A percentile compares a stretch with the other conserved stretches of the same genome.
phyloP scores from a whole-genome alignment of 106 monocot species.

The Dendrobium nobile region DNA sequence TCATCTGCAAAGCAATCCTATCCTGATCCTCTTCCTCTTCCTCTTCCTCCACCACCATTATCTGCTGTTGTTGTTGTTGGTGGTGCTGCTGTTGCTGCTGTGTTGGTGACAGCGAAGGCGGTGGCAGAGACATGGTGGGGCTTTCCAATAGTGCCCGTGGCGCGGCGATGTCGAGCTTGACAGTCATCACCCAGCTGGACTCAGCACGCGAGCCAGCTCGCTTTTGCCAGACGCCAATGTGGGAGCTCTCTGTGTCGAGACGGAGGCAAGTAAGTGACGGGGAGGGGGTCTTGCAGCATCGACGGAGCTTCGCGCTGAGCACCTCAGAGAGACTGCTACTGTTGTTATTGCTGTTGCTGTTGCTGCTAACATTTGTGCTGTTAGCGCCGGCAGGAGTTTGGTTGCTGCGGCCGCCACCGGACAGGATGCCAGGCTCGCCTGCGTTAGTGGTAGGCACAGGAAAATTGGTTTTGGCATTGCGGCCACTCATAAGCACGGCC shows the following conservation, averaged over 20 bases:
- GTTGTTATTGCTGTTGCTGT: not conserved
- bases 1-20: constrained; percentile 25
- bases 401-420: not conserved
- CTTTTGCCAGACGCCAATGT: constrained; percentile 99
- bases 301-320: constrained; percentile 77
- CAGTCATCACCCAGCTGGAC: constrained; percentile 93
- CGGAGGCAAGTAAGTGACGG: constrained; percentile 95
- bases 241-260: constrained; percentile 83
- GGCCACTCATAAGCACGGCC: constrained; percentile 78
- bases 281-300: constrained; percentile 75
- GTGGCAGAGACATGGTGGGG: not conserved
- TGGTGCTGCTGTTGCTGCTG: not conserved
- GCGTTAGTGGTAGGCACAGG: constrained; percentile 21
- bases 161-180: constrained; percentile 45
- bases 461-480: constrained; percentile 96
- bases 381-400: not conserved
- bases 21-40: constrained; percentile 16
- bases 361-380: constrained; percentile 8
- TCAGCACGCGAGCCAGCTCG: constrained; percentile 72
- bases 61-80: not conserved
- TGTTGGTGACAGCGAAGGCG: constrained; percentile 2
- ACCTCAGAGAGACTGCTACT: constrained; percentile 40
- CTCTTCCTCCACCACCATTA: not conserved
- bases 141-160: not conserved
- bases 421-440: not conserved